Percentiles rank a stretch among this genome's conserved stretches.
Conservation (phyloP, 179 eudicot genomes). For the Drosera spatulata region DNA sequence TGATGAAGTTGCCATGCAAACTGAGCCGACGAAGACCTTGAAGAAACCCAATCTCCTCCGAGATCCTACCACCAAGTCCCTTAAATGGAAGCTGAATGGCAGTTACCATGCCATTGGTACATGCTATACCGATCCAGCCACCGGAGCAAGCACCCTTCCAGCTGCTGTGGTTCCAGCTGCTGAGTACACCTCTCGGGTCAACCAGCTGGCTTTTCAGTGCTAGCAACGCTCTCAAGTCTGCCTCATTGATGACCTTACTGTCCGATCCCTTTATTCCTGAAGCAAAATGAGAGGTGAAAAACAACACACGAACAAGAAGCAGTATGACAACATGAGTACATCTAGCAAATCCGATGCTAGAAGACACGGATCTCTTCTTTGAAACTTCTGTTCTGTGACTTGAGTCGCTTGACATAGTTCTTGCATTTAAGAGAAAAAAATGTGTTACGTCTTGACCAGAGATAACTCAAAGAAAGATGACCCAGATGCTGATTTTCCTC, state of each 20-base stretch:
- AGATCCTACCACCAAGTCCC: slow-evolving; percentile 24
- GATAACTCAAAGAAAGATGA: no score
- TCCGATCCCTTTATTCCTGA: slow-evolving; percentile 18
- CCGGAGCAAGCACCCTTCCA: slow-evolving; percentile 39
- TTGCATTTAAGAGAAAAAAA: no score
- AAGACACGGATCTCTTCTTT: no score
- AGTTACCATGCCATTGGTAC: slow-evolving; percentile 42
- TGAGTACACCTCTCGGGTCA: slow-evolving; percentile 35
- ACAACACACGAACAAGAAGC: no score
- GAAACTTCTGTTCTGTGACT: no score
- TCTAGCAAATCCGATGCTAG: no score
- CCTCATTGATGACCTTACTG: slow-evolving; percentile 39
- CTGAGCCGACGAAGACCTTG: slow-evolving; percentile 50
- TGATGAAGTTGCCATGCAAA: slow-evolving; percentile 67
- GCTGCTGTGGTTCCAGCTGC: slow-evolving; percentile 35
- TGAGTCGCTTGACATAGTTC: no score
- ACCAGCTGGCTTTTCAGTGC: slow-evolving; percentile 31
- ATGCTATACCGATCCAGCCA: slow-evolving; percentile 37
- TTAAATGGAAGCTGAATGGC: slow-evolving; percentile 48
- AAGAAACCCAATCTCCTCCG: slow-evolving; percentile 27
- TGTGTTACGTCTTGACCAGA: no score
- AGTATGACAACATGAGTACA: no score
- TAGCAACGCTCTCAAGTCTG: slow-evolving; percentile 61
- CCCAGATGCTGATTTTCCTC: no score
- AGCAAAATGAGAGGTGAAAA: no score